A percentile compares a stretch with the other conserved stretches of the same genome.
These are phyloP conservation scores for Salinomyces thailandicus DNA, from an alignment of 2,329 filamentous ascomycete species.

Conservation along the genomic window DNA sequence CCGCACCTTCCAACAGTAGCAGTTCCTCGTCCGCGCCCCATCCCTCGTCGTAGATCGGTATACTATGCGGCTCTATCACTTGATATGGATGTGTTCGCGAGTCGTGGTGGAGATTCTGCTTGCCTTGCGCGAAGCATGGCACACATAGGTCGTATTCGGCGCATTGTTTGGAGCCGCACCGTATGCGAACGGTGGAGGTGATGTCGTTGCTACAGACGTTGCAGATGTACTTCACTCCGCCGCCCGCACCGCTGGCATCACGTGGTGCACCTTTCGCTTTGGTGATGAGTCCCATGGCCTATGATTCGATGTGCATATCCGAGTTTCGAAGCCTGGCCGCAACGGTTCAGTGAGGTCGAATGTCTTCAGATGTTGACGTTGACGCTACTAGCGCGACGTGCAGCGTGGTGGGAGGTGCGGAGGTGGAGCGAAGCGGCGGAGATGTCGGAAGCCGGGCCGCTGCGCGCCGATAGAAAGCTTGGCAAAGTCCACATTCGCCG, in stretches of 20 bases:
- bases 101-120: slow-evolving; percentile 71
- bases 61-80: slow-evolving; percentile 96
- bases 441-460: neutral
- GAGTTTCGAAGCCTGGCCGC: no score
- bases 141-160: slow-evolving; percentile 96
- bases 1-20: slow-evolving; percentile 83
- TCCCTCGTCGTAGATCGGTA: slow-evolving; percentile 86
- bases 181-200: slow-evolving; percentile 91
- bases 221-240: slow-evolving; percentile 76
- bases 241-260: slow-evolving; percentile 19
- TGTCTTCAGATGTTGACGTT: no score
- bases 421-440: neutral
- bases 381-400: no score
- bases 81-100: slow-evolving; percentile 78
- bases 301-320: no score
- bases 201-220: slow-evolving; percentile 95
- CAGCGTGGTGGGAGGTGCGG: neutral
- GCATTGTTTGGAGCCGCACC: slow-evolving; percentile 73
- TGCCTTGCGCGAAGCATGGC: slow-evolving; percentile 78
- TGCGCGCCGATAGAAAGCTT: no score
- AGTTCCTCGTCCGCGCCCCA: slow-evolving; percentile 98
- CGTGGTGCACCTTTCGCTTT: slow-evolving; percentile 25
- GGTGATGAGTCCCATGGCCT: slow-evolving; percentile 25
- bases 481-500: no score
- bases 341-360: no score